A percentile compares a stretch with the other conserved stretches of the same genome.
These are phyloP conservation scores for Globisporangium carolinianum DNA, from an alignment of 352 stramenopile species.

Conservation along the genomic window DNA sequence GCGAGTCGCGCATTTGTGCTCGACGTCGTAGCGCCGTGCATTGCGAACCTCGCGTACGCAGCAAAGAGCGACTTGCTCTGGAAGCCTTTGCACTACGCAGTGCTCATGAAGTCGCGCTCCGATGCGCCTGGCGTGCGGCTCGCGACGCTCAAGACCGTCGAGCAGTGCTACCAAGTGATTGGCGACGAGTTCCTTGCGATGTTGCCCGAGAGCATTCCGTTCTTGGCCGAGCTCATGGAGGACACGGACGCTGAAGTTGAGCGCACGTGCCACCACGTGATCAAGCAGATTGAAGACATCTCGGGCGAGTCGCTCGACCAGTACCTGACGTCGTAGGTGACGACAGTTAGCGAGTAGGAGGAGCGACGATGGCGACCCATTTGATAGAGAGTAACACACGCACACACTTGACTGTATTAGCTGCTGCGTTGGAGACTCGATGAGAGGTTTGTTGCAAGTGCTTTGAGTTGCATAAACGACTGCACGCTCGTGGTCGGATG, in stretches of 20 bases:
- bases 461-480: too few species aligned
- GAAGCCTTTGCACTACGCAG: conserved; percentile 85
- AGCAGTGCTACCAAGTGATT: conserved; percentile 84
- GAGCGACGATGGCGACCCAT: too few species aligned
- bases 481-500: too few species aligned
- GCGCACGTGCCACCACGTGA: conserved; percentile 78
- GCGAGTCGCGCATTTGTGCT: conserved; percentile 45
- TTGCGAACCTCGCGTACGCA: conserved; percentile 81
- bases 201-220: conserved; percentile 86
- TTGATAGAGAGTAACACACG: too few species aligned
- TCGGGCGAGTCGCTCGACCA: conserved; percentile 86
- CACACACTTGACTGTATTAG: too few species aligned
- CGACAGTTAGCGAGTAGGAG: too few species aligned
- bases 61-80: conserved; percentile 84
- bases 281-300: conserved; percentile 88
- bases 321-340: conserved; percentile 61
- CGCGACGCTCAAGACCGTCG: conserved; percentile 68
- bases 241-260: conserved; percentile 82
- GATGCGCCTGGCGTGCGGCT: conserved; percentile 57
- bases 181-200: conserved; percentile 86
- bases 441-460: too few species aligned
- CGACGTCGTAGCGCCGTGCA: conserved; percentile 50
- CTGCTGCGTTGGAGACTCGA: too few species aligned
- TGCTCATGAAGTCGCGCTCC: conserved; percentile 85
- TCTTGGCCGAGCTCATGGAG: conserved; percentile 85